Base-by-base conservation (phyloP, 805 yeast genomes). In the Wickerhamomyces strasburgensis region DNA sequence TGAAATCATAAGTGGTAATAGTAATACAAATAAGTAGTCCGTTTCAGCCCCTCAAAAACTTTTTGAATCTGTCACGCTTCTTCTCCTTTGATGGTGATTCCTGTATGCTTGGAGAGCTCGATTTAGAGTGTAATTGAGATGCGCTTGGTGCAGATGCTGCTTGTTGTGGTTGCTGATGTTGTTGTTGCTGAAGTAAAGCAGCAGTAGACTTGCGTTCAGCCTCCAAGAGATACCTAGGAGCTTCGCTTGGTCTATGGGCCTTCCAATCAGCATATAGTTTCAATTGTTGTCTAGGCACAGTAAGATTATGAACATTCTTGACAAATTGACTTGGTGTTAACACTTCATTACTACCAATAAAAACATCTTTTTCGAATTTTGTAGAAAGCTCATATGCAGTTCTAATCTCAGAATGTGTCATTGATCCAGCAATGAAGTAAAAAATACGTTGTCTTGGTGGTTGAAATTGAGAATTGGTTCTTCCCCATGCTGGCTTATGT, bases 401-500 rank as follows among this genome's bases (percentile, higher is more conserved):
- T 44, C 90, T 73, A 19, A 83, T 64, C 58, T 93, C 99, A 3
- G 89, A 73, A 47, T 81, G 75, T 0, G 98, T 86, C 15, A 84
- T 61, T 7, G 98, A 98, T 16, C 99, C 99, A 2, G 95, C 82
- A 19, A 87, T 73, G 53, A 78, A 93, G 39, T 88, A 75, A 46
- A 89, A 74, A 6, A 89, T 67, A 34, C 93, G 67, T 54, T 86
- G 96, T 46, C 78, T 67, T 32, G 68, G 65, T 3, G 62, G 64
- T 31, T 56, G 62, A 27, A 46, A 52, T 33, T 50, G 51, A 4
- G 58, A 35, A 37, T 51, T 56, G 14, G 67, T 63, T 41, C 72
- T 76, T 4, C 87, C 84, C 93, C 93, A 84, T 1, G 81, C 75
- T 0, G 90, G 87, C 44, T 80, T 75, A 49, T 81, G 84, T 29